Percentiles rank a stretch among this genome's conserved stretches.
These are phyloP conservation scores for Leccinellum rugosiceps DNA, from an alignment of 768 basidiomycete species.

Conservation along the genomic window DNA sequence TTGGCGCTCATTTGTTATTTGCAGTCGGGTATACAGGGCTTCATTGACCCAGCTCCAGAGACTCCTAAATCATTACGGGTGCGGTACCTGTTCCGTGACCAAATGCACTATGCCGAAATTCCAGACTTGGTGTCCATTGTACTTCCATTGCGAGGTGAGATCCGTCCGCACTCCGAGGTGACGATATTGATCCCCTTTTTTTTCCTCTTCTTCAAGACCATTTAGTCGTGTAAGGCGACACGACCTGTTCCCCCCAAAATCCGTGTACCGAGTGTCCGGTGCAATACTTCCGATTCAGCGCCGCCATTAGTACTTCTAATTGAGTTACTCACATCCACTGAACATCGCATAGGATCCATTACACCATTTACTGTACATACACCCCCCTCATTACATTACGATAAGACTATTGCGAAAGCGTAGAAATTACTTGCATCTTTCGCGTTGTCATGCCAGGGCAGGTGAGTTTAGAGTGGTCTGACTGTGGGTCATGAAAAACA, in stretches of 20 bases:
- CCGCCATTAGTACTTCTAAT: not conserved
- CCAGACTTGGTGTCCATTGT: conserved; percentile 67
- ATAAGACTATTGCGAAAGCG: conserved; percentile 7
- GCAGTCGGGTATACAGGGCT: conserved; percentile 77
- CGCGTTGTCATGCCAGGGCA: conserved; percentile 8
- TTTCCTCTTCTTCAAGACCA: conserved; percentile 20
- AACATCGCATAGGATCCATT: conserved; percentile 18
- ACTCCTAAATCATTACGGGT: conserved; percentile 66
- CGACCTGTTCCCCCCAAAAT: not conserved
- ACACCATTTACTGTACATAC: conserved; percentile 28
- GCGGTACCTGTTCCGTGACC: conserved; percentile 73
- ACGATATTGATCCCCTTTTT: conserved; percentile 8
- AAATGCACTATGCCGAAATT: conserved; percentile 73
- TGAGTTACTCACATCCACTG: conserved; percentile 6
- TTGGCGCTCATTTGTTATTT: conserved; percentile 5
- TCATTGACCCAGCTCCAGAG: conserved; percentile 82
- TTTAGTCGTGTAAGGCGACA: conserved; percentile 22
- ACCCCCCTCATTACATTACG: conserved; percentile 22
- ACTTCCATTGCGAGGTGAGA: conserved; percentile 71
- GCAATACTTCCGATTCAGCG: conserved; percentile 4
- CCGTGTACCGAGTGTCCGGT: conserved; percentile 4
- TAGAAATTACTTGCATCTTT: conserved; percentile 13
- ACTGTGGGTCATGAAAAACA: conserved; percentile 24
- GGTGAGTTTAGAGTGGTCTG: not conserved
- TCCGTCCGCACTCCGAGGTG: conserved; percentile 10